A percentile compares a stretch with the other conserved stretches of the same genome.
Evolutionary conservation across 2,329 filamentous ascomycete genomes (phyloP).

Genomic region (Rhinocladiella mackenziei): DNA sequence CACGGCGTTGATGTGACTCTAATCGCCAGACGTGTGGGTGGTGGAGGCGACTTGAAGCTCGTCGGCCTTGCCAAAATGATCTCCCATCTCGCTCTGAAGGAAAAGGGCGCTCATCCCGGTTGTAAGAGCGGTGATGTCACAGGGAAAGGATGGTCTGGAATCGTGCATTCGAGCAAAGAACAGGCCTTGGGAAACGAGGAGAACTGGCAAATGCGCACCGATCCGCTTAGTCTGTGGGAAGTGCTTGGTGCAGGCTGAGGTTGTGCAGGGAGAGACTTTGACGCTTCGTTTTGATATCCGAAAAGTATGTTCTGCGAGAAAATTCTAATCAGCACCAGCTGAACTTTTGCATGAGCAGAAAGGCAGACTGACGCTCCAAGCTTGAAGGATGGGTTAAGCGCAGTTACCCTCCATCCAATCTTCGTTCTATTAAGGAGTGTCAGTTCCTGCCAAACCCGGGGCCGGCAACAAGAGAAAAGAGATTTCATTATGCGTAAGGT

Average conservation of each 20-base stretch:
- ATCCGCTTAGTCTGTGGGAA: conserved; percentile 10
- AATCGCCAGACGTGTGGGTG: conserved; percentile 17
- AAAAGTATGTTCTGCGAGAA: too few species aligned
- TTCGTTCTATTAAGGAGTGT: too few species aligned
- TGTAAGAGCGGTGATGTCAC: not conserved
- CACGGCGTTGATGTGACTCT: conserved; percentile 21
- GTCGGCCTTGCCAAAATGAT: conserved; percentile 25
- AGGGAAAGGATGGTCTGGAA: conserved; percentile 2
- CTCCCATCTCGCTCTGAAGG: conserved; percentile 12
- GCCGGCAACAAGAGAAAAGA: too few species aligned
- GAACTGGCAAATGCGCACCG: conserved; percentile 2
- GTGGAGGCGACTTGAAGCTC: conserved; percentile 10
- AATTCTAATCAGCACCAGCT: too few species aligned
- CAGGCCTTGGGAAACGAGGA: not conserved
- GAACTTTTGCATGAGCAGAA: too few species aligned
- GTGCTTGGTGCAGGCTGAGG: conserved; percentile 1
- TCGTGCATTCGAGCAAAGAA: not conserved
- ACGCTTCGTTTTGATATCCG: too few species aligned
- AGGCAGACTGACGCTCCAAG: too few species aligned
- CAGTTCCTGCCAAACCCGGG: too few species aligned
- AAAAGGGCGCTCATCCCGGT: conserved; percentile 16
- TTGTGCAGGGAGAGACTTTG: not conserved
- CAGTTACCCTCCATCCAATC: too few species aligned
- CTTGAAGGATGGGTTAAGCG: too few species aligned
- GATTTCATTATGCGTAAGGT: too few species aligned